Evolutionary conservation across 495 filamentous ascomycete species (phyloP).

Genomic region (Xylaria bambusicola): DNA sequence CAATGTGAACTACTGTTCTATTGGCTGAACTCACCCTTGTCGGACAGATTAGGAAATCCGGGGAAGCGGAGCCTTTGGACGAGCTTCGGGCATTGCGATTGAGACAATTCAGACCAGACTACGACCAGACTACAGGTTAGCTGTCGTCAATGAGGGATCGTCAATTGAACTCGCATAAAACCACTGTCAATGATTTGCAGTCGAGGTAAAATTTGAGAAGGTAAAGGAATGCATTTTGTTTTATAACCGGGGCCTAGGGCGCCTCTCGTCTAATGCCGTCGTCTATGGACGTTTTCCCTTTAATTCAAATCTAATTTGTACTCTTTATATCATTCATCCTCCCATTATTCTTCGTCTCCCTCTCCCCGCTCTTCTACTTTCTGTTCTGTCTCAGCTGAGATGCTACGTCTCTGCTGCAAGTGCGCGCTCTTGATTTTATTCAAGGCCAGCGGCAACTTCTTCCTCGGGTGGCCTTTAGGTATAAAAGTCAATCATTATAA

Average conservation of each 20-base stretch:
- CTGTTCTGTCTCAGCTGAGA: too few species aligned
- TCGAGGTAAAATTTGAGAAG: too few species aligned
- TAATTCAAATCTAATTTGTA: conserved; percentile 2
- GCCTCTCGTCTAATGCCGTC: conserved; percentile 10
- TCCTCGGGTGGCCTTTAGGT: conserved; percentile 17
- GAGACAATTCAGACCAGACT: too few species aligned
- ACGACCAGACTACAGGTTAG: too few species aligned
- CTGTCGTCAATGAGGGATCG: too few species aligned
- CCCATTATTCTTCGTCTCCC: conserved; percentile 3
- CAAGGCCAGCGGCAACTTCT: neutral
- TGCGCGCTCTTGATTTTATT: conserved; percentile 4
- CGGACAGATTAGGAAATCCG: conserved; percentile 17
- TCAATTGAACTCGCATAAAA: too few species aligned
- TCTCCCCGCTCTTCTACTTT: too few species aligned
- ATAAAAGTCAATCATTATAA: conserved; percentile 20
- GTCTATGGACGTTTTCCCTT: conserved; percentile 14
- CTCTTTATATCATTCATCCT: conserved; percentile 5
- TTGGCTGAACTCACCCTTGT: conserved; percentile 1
- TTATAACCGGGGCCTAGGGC: neutral
- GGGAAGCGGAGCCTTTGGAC: conserved; percentile 14
- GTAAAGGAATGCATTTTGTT: conserved; percentile 9
- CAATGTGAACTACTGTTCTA: conserved; percentile 3
- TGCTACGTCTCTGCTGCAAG: conserved; percentile 10
- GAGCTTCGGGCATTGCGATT: neutral
- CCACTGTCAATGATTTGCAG: too few species aligned